phyloP scores from a whole-genome alignment of 208 protist genomes.

The Endotrypanum monterogeii region DNA sequence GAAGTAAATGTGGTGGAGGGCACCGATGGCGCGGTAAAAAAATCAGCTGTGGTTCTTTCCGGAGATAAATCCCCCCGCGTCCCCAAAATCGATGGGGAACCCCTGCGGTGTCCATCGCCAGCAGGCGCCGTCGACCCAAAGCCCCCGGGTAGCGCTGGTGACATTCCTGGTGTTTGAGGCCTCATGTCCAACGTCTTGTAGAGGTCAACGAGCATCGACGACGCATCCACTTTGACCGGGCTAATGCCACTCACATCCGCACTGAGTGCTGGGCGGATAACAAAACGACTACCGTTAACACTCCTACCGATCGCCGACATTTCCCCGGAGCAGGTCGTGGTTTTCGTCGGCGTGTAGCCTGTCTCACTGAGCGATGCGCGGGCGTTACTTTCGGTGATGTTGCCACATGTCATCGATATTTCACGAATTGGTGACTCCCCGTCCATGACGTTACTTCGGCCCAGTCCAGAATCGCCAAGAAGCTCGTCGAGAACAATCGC shows the following conservation, averaged over 20 bases:
- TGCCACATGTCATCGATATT: too few species aligned
- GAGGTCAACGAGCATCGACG: constrained; percentile 38
- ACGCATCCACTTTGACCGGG: constrained; percentile 40
- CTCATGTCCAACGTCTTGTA: constrained; percentile 27
- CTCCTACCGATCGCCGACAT: background rate
- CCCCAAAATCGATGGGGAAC: background rate
- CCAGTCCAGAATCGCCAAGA: background rate
- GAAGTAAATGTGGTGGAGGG: constrained; percentile 3
- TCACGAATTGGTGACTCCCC: background rate
- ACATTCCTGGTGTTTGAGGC: background rate
- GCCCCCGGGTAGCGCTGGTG: background rate
- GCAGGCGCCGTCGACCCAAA: background rate
- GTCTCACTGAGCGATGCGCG: background rate
- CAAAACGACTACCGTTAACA: background rate
- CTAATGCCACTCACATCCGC: constrained; percentile 52
- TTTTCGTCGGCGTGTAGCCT: background rate
- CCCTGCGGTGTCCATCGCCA: background rate
- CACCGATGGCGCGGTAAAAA: constrained; percentile 18
- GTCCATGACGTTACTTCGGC: background rate
- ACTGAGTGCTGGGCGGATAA: constrained; percentile 14
- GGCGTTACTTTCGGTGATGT: background rate
- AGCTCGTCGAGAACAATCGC: constrained; percentile 8
- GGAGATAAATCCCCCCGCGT: background rate
- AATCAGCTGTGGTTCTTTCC: constrained; percentile 4
- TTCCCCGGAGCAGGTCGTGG: background rate